phyloP scores from a whole-genome alignment of 2,329 filamentous ascomycete genomes.

The Fusarium kyushuense region DNA sequence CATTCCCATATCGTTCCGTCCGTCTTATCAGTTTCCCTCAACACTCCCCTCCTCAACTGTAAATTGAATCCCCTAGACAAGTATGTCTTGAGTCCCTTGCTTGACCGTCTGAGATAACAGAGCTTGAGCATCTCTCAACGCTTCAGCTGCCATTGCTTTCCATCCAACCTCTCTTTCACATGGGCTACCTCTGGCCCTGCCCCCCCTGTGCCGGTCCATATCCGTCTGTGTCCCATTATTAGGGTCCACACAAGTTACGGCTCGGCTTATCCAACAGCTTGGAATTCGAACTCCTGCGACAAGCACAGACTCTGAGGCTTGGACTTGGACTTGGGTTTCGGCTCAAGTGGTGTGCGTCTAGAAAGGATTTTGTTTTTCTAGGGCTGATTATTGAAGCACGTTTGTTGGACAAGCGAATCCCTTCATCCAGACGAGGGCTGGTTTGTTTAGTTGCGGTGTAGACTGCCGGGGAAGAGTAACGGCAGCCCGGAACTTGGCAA shows the following conservation, averaged over 20 bases:
- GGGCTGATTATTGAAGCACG: constrained; percentile 17
- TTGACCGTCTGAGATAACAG: constrained; percentile 15
- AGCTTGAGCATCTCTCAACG: constrained; percentile 5
- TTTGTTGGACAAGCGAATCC: constrained; percentile 27
- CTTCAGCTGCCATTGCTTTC: constrained; percentile 29
- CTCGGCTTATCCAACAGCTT: constrained; percentile 35
- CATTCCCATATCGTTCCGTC: constrained; percentile 9
- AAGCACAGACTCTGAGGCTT: constrained; percentile 35
- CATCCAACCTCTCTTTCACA: constrained; percentile 37
- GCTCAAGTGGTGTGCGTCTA: constrained; percentile 5
- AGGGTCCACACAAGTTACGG: constrained; percentile 35
- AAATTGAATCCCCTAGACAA: neutral
- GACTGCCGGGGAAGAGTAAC: constrained; percentile 22
- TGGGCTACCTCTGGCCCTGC: constrained; percentile 19
- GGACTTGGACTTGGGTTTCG: neutral
- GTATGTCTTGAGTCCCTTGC: constrained; percentile 12
- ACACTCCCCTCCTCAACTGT: constrained; percentile 35
- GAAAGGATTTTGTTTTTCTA: neutral
- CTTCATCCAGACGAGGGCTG: constrained; percentile 14
- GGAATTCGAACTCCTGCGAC: constrained; percentile 40
- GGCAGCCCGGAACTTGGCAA: constrained; percentile 33
- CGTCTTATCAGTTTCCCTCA: constrained; percentile 27
- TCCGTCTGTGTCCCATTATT: constrained; percentile 18
- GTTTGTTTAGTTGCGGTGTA: constrained; percentile 37
- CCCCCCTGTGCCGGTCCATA: constrained; percentile 12